Conservation (phyloP, 768 basidiomycete genomes). For the Collybiopsis confluens region DNA sequence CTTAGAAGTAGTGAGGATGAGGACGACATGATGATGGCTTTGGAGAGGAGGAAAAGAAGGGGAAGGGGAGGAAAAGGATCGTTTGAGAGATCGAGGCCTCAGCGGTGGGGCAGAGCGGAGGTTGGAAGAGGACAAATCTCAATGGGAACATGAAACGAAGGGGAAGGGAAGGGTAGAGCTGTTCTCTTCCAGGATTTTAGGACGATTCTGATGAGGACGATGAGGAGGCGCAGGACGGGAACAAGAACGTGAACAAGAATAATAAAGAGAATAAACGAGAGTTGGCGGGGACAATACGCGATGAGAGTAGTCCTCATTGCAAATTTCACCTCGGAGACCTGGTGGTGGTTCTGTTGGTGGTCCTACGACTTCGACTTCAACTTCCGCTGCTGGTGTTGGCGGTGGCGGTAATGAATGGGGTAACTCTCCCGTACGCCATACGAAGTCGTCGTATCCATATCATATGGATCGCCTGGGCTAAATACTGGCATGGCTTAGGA, state of each 20-base stretch:
- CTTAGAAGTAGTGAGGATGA: slow-evolving; percentile 29
- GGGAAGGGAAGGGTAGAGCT: slow-evolving; percentile 36
- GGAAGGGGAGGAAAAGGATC: slow-evolving; percentile 5
- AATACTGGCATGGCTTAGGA: no score
- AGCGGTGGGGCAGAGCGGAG: no score
- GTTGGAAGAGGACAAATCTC: slow-evolving; percentile 3
- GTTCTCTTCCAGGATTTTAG: slow-evolving; percentile 42
- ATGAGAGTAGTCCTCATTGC: slow-evolving; percentile 43
- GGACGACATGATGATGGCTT: no score
- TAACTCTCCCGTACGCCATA: slow-evolving; percentile 21
- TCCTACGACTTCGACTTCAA: slow-evolving; percentile 8
- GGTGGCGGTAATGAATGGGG: background rate
- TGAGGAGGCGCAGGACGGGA: slow-evolving; percentile 20
- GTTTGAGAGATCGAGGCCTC: no score
- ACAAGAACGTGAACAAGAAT: slow-evolving; percentile 13
- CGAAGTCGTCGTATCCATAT: slow-evolving; percentile 27
- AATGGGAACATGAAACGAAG: slow-evolving; percentile 15
- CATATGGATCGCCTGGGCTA: slow-evolving; percentile 27
- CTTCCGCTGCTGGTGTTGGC: no score
- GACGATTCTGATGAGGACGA: slow-evolving; percentile 16
- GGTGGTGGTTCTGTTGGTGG: slow-evolving; percentile 15
- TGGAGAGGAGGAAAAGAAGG: slow-evolving; percentile 23
- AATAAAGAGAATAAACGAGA: slow-evolving; percentile 16
- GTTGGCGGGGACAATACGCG: background rate
- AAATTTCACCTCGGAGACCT: slow-evolving; percentile 53